Base-by-base conservation (phyloP, 2,329 filamentous ascomycete genomes). In the Penicillium sp. region DNA sequence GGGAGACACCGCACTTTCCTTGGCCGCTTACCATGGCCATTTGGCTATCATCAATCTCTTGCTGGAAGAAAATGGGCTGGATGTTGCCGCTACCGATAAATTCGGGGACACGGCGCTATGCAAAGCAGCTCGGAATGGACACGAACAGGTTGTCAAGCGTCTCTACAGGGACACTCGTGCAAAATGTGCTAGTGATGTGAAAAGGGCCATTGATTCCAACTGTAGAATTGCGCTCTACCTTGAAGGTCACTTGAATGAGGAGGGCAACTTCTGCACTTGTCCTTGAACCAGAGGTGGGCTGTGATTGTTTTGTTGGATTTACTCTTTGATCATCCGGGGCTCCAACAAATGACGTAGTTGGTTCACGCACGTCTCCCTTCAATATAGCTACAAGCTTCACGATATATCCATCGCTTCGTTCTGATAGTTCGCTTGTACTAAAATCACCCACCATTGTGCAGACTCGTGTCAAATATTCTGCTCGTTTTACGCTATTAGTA, bases 41-140 rank as follows among this genome's bases (percentile, higher is more conserved):
- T 47, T 47, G 19, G 38, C n/a, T 30, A 43, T 53, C 35, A 39
- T 53, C n/a, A 30, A 47, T 47, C 50, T 53, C n/a, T 44, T 53
- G 30, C 44, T 53, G 9, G 29, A 44, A 44, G 51, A 39, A n/a
- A 35, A 38, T 26, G 18, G 36, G 38, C 38, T 53, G 38, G 19
- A 48, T 53, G 27, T 53, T 43, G 23, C 50, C 32, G 50, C 50
- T 47, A 30, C 43, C 16, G 43, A 53, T 39, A 32, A 16, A 46
- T 47, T 30, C 30, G 19, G 39, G 10, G 51, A 48, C 16, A 53
- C 51, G 26, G 44, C 51, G 26, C 47, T 53, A 47, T 47, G 39
- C 32, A 30, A 47, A 43, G 44, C 39, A 47, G 44, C 44, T 44
- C 44, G 38, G 39, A 38, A 44, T 39, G 42, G 39, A 47, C 44